Base-by-base conservation (phyloP, 192 early-diverging fungal genomes). In the Funneliformis geosporum region DNA sequence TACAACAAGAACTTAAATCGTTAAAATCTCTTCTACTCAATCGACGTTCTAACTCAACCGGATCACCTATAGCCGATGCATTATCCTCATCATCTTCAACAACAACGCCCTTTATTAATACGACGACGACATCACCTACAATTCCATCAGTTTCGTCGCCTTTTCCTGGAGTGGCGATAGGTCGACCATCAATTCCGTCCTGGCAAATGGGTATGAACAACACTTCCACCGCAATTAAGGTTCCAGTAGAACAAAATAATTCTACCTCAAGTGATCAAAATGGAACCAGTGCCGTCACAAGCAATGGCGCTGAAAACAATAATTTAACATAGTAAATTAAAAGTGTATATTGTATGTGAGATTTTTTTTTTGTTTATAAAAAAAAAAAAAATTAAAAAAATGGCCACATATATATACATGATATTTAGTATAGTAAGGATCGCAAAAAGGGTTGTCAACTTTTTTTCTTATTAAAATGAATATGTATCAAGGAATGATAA, bases 1-100 rank as follows among this genome's bases (percentile, higher is more conserved):
- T 99, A 27, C 98, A 99, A 85, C 88, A 88, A 27, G 98, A 99
- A 83, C 90, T 99, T 83, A 97, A 96, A 82, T 95, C 94, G 25
- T 87, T 99, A 46, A 95, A 97, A 79, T 95, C 91, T 76, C 87
- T 99, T 77, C 83, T 99, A 65, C 81, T 97, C 39, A 98, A 92
- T 83, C 92, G 96, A 50, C 88, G 92, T 11, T 44, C 80, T 18
- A 60, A 79, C 7, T 65, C 76, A 21, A 21, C 39, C 8, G 55
- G 73, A 28, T n/a, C 75, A 9, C 60, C 82, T 39, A 65, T 50
- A 42, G 65, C 61, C 10, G 44, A 62, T 21, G 81, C 38, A 79
- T 67, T 81, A 73, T 4, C 55, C 2, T 69, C 66, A 39, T 65
- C 64, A 28, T 65, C 65, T 67, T 39, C 67, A 69, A 21, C 67